phyloP scores from a whole-genome alignment of 805 yeast genomes.

The Nakazawaea wickerhamii region DNA sequence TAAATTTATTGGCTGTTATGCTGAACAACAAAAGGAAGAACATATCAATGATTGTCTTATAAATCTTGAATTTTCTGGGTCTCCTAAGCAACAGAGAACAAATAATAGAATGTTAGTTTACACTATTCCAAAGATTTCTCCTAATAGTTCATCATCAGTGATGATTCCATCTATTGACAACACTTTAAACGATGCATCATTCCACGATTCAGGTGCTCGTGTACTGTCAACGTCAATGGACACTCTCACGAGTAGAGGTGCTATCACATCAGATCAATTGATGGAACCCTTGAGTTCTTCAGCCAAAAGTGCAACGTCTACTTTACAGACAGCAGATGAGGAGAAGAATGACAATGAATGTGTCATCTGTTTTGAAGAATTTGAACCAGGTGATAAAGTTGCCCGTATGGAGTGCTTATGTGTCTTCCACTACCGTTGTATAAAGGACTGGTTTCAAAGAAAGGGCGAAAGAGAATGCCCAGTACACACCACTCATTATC shows the following conservation, averaged over 20 bases:
- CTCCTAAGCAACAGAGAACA: conserved; percentile 48
- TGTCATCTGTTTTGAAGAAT: conserved; percentile 89
- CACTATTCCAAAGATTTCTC: conserved; percentile 36
- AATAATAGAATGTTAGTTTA: conserved; percentile 85
- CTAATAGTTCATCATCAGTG: background rate
- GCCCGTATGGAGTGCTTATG: conserved; percentile 93
- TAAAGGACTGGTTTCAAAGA: conserved; percentile 83
- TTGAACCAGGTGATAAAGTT: conserved; percentile 79
- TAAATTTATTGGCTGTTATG: conserved; percentile 16
- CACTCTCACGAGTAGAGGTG: conserved; percentile 5
- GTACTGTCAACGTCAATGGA: conserved; percentile 9
- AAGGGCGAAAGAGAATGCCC: conserved; percentile 88
- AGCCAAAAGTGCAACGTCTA: conserved; percentile 4
- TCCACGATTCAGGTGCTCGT: background rate
- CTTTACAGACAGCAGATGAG: conserved; percentile 15
- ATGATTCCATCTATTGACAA: conserved; percentile 7
- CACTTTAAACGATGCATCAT: background rate
- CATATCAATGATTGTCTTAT: conserved; percentile 71
- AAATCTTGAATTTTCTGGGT: conserved; percentile 57
- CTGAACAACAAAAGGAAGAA: conserved; percentile 40
- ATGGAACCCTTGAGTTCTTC: conserved; percentile 6
- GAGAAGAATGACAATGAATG: conserved; percentile 62
- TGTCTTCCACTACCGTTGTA: conserved; percentile 88
- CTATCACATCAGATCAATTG: background rate
- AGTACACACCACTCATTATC: conserved; percentile 53